Percentiles rank a stretch among this genome's conserved stretches.
Conservation (phyloP, 1,139 yeast genomes). For the Hyphopichia burtonii region DNA sequence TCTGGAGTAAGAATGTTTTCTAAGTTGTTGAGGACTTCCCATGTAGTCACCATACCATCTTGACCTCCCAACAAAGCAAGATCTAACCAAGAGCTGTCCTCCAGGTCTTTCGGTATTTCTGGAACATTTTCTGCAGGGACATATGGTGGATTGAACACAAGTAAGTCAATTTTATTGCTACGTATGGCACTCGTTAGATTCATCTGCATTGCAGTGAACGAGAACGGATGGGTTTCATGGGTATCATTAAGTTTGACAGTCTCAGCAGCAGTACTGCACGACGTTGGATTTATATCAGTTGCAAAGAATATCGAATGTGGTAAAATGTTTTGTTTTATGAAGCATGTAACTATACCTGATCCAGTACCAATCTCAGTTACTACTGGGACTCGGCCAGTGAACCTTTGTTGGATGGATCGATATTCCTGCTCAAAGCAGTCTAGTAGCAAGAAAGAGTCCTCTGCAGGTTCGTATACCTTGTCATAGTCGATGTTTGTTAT, state of each 20-base stretch:
- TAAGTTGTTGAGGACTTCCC: slow-evolving; percentile 55
- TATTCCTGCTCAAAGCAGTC: slow-evolving; percentile 72
- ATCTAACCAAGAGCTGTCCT: slow-evolving; percentile 71
- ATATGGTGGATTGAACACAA: slow-evolving; percentile 92
- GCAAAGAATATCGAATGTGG: slow-evolving; percentile 56
- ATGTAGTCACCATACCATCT: slow-evolving; percentile 86
- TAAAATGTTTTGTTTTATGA: slow-evolving; percentile 54
- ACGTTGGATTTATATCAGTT: slow-evolving; percentile 79
- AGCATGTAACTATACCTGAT: slow-evolving; percentile 82
- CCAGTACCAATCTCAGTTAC: slow-evolving; percentile 92
- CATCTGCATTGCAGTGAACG: slow-evolving; percentile 59
- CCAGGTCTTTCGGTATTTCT: slow-evolving; percentile 49
- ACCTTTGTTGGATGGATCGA: slow-evolving; percentile 28
- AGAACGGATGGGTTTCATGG: slow-evolving; percentile 6
- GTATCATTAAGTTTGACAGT: slow-evolving; percentile 49
- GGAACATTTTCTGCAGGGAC: slow-evolving; percentile 80
- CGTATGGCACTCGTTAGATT: slow-evolving; percentile 54
- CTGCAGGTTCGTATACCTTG: slow-evolving; percentile 87
- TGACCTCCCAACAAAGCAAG: slow-evolving; percentile 85
- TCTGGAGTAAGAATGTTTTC: slow-evolving; percentile 41
- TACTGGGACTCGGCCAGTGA: slow-evolving; percentile 41
- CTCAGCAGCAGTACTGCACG: slow-evolving; percentile 53
- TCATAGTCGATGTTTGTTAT: slow-evolving; percentile 32
- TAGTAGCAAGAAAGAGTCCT: slow-evolving; percentile 79
- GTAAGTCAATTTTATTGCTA: slow-evolving; percentile 54